These are phyloP conservation scores for Petunia hybrid DNA, from an alignment of 305 asterid genomes.

Conservation along the genomic window DNA sequence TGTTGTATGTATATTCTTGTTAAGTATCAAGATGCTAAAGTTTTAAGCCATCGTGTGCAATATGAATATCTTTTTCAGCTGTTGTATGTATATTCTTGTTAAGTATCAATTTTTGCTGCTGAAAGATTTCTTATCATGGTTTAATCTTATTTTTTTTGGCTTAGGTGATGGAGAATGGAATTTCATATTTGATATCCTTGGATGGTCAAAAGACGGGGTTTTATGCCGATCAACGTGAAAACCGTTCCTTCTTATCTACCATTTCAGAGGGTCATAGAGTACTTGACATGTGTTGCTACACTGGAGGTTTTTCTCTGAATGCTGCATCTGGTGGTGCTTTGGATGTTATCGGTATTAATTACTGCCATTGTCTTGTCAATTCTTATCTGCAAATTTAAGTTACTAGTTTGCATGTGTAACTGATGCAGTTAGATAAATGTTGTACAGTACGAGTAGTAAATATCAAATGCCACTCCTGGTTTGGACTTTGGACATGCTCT, in stretches of 20 bases:
- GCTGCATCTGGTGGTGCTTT: slow-evolving; percentile 91
- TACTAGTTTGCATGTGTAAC: slow-evolving; percentile 25
- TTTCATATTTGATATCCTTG: slow-evolving; percentile 75
- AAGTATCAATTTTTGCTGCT: slow-evolving; percentile 21
- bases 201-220: slow-evolving; percentile 98
- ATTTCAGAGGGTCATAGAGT: slow-evolving; percentile 76
- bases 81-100: slow-evolving; percentile 21
- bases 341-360: slow-evolving; percentile 70
- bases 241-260: slow-evolving; percentile 79
- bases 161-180: slow-evolving; percentile 86
- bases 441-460: neutral
- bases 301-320: slow-evolving; percentile 94
- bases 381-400: slow-evolving; percentile 26
- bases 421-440: neutral
- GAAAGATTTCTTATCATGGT: slow-evolving; percentile 27
- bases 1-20: slow-evolving; percentile 23
- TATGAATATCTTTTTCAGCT: slow-evolving; percentile 14
- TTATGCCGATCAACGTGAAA: slow-evolving; percentile 98
- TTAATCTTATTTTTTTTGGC: slow-evolving; percentile 39
- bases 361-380: slow-evolving; percentile 33
- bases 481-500: neutral
- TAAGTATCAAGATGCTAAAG: slow-evolving; percentile 13
- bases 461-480: no score
- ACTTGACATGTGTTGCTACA: slow-evolving; percentile 91
- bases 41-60: slow-evolving; percentile 1